Base-by-base conservation (phyloP, 148 eudicot genomes). In the Chenopodium formosanum region DNA sequence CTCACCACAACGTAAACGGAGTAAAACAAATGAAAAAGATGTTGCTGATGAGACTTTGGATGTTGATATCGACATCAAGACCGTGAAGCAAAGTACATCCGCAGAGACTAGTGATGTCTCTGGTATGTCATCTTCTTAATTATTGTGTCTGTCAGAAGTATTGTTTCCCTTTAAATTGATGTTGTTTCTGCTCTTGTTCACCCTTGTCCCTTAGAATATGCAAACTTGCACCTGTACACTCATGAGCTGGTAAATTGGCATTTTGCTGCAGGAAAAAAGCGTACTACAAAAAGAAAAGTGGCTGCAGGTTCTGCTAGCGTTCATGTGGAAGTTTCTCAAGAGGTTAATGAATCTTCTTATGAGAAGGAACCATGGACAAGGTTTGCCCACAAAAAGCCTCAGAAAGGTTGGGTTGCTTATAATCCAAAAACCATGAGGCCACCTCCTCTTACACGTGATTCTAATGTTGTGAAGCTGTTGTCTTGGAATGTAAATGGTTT, bases 401-500 rank as follows among this genome's bases (percentile, higher is more conserved):
- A 96, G 77, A 91, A 92, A 86, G 93, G 86, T 34, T 96, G 99
- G 99, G 80, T 85, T 76, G 93, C 86, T 46, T 96, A 96, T 83
- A 92, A 96, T 86, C 99, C 99, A 14, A 89, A 87, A 83, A 91
- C 86, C 76, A 92, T 96, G 98, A 96, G 98, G 90, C 90, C 91
- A 2, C 91, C 94, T 69, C 89, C 94, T 85, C 94, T 92, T 87
- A 72, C 78, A 71, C 78, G 81, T 75, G 89, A 90, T 81, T 82
- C 87, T 8, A 82, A 86, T 62, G 82, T 82, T 84, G 80, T 91
- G 74, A 96, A 94, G 90, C 79, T 94, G 82, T 81, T 96, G 86
- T 96, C 99, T 37, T 96, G 99, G 98, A 96, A 96, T 86, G 99
- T 96, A 48, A 96, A 96, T 88, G 99, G 99, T 47, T 85, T 96